Conservation (phyloP, 78 protist genomes). For the Dictyostelium intermedium region DNA sequence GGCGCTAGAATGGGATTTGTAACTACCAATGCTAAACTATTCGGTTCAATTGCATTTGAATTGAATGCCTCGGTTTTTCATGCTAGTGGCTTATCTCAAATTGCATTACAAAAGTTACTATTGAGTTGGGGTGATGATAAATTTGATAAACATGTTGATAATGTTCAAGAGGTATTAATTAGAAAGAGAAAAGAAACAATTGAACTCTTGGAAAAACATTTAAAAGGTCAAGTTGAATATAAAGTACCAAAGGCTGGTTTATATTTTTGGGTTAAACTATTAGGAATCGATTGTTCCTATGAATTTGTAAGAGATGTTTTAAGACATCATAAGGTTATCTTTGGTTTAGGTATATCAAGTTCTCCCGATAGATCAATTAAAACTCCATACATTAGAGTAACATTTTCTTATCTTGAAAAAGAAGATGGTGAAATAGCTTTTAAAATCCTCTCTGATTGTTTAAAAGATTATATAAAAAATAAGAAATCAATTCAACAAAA, state of each 20-base stretch:
- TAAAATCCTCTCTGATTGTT: neutral
- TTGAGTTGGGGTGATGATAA: neutral
- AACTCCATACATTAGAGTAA: neutral
- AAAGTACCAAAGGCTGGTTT: neutral
- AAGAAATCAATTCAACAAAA: neutral
- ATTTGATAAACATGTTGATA: neutral
- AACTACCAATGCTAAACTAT: neutral
- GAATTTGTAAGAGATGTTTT: neutral
- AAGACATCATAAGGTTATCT: neutral
- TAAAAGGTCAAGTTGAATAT: neutral
- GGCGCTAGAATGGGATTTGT: neutral
- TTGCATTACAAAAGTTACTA: neutral
- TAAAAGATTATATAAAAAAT: neutral
- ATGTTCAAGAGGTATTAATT: neutral
- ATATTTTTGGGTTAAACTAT: slow-evolving; percentile 4
- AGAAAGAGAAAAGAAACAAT: neutral
- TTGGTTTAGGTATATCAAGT: neutral
- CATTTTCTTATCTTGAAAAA: neutral
- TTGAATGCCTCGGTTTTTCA: neutral
- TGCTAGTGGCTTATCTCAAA: neutral
- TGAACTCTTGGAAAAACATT: neutral
- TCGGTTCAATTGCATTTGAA: neutral
- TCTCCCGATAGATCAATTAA: neutral
- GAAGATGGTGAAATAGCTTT: slow-evolving; percentile 4
- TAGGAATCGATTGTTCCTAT: neutral